Percentiles rank a stretch among this genome's conserved stretches.
Evolutionary conservation across 345 rosid species (phyloP).

Genomic region (Geranium brycei): DNA sequence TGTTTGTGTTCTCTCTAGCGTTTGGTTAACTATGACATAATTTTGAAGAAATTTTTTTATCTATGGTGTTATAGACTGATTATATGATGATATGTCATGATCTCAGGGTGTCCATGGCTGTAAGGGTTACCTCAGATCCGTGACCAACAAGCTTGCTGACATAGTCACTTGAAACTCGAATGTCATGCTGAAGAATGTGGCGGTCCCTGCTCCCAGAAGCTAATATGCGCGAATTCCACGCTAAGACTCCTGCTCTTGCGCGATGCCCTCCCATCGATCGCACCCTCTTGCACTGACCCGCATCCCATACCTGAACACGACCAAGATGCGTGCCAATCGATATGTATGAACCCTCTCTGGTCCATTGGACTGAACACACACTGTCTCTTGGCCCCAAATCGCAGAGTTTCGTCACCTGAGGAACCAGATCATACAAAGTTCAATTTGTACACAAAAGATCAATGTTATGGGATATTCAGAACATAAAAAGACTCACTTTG

Average conservation of each 20-base stretch:
- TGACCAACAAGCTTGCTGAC: slow-evolving; percentile 79
- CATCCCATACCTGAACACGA: slow-evolving; percentile 99
- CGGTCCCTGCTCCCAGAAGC: slow-evolving; percentile 95
- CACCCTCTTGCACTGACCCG: slow-evolving; percentile 65
- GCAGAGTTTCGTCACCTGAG: slow-evolving; percentile 84
- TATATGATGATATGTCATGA: too few relatives aligned
- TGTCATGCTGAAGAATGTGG: slow-evolving; percentile 89
- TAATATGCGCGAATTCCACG: slow-evolving; percentile 82
- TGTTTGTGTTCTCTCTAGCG: too few relatives aligned
- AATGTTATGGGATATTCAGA: neutral
- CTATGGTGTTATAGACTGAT: too few relatives aligned
- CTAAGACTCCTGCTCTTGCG: slow-evolving; percentile 85
- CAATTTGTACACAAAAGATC: neutral
- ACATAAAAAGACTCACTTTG: slow-evolving; percentile 39
- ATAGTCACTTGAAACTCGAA: slow-evolving; percentile 59
- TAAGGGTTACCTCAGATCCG: slow-evolving; percentile 45
- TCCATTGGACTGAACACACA: slow-evolving; percentile 90
- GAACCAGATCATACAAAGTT: slow-evolving; percentile 3
- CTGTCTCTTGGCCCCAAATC: slow-evolving; percentile 81
- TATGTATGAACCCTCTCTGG: slow-evolving; percentile 86
- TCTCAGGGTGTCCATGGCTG: too few relatives aligned
- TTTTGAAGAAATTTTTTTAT: too few relatives aligned
- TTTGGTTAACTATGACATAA: too few relatives aligned
- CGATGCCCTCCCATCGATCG: slow-evolving; percentile 94
- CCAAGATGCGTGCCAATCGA: slow-evolving; percentile 77